Percentiles rank a stretch among this genome's conserved stretches.
Evolutionary conservation across 305 asterid species (phyloP).

Genomic region (Fraxinus albicans): DNA sequence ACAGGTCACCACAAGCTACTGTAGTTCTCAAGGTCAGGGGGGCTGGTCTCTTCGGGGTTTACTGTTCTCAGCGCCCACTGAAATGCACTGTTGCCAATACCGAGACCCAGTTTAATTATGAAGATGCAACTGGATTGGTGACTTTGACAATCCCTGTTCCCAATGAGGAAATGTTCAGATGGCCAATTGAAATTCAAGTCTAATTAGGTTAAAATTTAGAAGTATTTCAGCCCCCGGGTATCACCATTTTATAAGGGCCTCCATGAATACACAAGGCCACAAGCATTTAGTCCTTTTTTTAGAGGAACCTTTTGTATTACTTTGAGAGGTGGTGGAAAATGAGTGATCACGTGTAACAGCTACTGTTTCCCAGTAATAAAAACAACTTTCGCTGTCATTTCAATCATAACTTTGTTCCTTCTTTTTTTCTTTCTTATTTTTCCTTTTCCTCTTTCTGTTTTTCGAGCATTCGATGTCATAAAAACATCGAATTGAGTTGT

Average conservation of each 20-base stretch:
- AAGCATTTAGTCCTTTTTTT: neutral
- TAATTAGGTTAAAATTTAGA: neutral
- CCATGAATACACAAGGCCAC: neutral
- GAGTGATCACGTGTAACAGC: neutral
- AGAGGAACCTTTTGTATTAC: neutral
- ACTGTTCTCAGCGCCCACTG: conserved; percentile 39
- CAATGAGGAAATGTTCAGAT: conserved; percentile 36
- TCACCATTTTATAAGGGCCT: neutral
- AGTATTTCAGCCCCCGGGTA: neutral
- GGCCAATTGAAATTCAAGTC: conserved; percentile 34
- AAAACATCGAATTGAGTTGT: neutral
- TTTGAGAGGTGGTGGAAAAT: neutral
- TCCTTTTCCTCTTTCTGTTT: conserved; percentile 32
- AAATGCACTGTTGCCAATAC: conserved; percentile 35
- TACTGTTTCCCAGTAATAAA: neutral
- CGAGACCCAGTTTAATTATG: conserved; percentile 28
- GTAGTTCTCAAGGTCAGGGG: conserved; percentile 35
- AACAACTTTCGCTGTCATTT: neutral
- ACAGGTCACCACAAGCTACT: conserved; percentile 18
- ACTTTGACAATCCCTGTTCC: conserved; percentile 36
- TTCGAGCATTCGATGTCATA: neutral
- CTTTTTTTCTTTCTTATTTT: neutral
- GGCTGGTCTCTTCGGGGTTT: conserved; percentile 45
- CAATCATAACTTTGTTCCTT: neutral
- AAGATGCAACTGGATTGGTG: conserved; percentile 32